Percentiles rank a stretch among this genome's conserved stretches.
Conservation (phyloP, 2,329 filamentous ascomycete genomes). For the Phialemonium atrogriseum region DNA sequence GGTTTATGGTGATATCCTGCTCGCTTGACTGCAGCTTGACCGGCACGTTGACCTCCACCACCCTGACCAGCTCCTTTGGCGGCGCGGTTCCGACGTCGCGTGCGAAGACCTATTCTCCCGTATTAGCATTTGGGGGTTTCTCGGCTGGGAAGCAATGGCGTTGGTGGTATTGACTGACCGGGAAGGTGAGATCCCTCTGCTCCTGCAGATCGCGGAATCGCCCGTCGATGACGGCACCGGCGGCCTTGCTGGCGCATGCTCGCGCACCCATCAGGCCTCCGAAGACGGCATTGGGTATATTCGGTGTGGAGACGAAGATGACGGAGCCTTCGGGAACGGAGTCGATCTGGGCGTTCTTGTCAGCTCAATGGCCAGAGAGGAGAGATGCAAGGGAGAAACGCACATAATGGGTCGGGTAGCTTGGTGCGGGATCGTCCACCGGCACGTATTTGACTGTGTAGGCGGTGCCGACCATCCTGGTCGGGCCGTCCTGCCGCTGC, state of each 20-base stretch:
- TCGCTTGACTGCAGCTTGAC: slow-evolving; percentile 28
- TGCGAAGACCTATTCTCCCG: slow-evolving; percentile 28
- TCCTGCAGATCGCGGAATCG: slow-evolving; percentile 44
- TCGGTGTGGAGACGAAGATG: slow-evolving; percentile 40
- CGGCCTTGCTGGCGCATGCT: slow-evolving; percentile 33
- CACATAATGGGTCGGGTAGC: slow-evolving; percentile 38
- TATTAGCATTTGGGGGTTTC: neutral
- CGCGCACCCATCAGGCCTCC: slow-evolving; percentile 45
- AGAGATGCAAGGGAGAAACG: too few relatives aligned
- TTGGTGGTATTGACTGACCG: slow-evolving; percentile 19
- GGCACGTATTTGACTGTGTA: slow-evolving; percentile 45
- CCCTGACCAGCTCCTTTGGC: slow-evolving; percentile 32
- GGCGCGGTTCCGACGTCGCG: slow-evolving; percentile 35
- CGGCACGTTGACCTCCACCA: slow-evolving; percentile 30
- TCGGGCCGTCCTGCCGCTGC: slow-evolving; percentile 36
- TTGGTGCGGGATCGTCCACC: slow-evolving; percentile 35
- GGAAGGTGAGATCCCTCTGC: slow-evolving; percentile 38
- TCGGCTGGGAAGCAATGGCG: neutral
- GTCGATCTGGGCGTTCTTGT: slow-evolving; percentile 33
- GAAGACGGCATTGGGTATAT: slow-evolving; percentile 41
- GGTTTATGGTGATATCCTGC: slow-evolving; percentile 28
- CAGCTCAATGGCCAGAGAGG: neutral
- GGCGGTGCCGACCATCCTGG: slow-evolving; percentile 45
- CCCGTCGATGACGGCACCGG: slow-evolving; percentile 43
- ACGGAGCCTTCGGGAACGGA: slow-evolving; percentile 35